phyloP scores from a whole-genome alignment of 257 asterid species.

The Jacaranda copaia region DNA sequence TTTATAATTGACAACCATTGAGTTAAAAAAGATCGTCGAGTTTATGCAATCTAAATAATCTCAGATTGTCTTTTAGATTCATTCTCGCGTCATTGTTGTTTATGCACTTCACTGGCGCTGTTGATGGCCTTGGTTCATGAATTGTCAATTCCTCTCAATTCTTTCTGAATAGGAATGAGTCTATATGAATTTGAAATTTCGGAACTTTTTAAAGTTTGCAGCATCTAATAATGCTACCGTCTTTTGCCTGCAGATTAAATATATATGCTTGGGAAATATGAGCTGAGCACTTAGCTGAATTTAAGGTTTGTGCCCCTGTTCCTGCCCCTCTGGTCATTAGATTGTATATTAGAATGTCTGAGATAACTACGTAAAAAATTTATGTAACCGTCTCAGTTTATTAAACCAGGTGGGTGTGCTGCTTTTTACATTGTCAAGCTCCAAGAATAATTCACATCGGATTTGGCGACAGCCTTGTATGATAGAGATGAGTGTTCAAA shows the following conservation, averaged over 20 bases:
- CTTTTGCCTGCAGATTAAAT: constrained; percentile 61
- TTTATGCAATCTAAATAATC: not conserved
- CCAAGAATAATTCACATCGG: constrained; percentile 32
- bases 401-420: constrained; percentile 32
- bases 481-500: constrained; percentile 23
- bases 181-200: not conserved
- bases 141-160: not conserved
- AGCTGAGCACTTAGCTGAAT: constrained; percentile 40
- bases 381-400: not conserved
- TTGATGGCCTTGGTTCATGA: not conserved
- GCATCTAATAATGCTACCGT: not conserved
- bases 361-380: not conserved
- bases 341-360: not conserved
- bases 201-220: not conserved
- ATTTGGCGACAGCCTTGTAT: constrained; percentile 38
- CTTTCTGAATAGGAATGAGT: not conserved
- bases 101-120: too few relatives aligned
- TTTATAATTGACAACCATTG: constrained; percentile 4
- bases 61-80: not conserved
- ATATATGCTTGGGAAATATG: constrained; percentile 78
- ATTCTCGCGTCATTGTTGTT: not conserved
- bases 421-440: constrained; percentile 3
- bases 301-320: constrained; percentile 29
- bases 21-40: too few relatives aligned
- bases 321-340: not conserved